phyloP scores from a whole-genome alignment of 768 basidiomycete species.

The Lactarius tabidus region DNA sequence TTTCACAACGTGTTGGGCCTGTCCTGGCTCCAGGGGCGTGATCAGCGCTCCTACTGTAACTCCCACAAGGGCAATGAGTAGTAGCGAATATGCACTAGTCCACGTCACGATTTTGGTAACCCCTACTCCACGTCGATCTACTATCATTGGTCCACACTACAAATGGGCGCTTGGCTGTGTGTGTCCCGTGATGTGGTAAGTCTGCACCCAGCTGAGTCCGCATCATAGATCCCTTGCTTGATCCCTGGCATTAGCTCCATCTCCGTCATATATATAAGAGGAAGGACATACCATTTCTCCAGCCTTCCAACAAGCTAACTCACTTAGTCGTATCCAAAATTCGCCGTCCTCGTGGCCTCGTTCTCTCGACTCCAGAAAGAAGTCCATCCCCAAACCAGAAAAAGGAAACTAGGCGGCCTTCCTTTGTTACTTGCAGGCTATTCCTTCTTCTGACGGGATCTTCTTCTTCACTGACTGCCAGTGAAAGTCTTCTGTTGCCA shows the following conservation, averaged over 20 bases:
- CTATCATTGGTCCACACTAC: constrained; percentile 7
- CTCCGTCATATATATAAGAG: constrained; percentile 21
- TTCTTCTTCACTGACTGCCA: constrained; percentile 20
- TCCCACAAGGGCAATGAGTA: neutral
- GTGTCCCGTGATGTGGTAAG: constrained; percentile 8
- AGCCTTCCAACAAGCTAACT: constrained; percentile 6
- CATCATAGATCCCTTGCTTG: constrained; percentile 17
- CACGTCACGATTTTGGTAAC: constrained; percentile 12
- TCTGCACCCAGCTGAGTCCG: constrained; percentile 17
- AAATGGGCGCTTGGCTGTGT: neutral
- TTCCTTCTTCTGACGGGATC: constrained; percentile 6
- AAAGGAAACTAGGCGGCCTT: too few relatives aligned
- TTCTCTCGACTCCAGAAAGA: neutral
- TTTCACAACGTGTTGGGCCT: constrained; percentile 14
- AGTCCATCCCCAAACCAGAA: too few relatives aligned
- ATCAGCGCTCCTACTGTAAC: constrained; percentile 19
- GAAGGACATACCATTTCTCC: constrained; percentile 11
- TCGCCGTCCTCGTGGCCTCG: neutral
- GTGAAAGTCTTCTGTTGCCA: too few relatives aligned
- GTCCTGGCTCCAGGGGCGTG: constrained; percentile 12
- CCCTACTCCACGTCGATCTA: neutral
- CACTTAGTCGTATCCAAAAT: neutral
- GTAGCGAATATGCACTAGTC: neutral
- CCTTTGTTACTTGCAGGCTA: neutral
- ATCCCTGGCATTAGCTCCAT: neutral